These are phyloP conservation scores for Phytophthora megakarya DNA, from an alignment of 352 stramenopile species.

Conservation along the genomic window DNA sequence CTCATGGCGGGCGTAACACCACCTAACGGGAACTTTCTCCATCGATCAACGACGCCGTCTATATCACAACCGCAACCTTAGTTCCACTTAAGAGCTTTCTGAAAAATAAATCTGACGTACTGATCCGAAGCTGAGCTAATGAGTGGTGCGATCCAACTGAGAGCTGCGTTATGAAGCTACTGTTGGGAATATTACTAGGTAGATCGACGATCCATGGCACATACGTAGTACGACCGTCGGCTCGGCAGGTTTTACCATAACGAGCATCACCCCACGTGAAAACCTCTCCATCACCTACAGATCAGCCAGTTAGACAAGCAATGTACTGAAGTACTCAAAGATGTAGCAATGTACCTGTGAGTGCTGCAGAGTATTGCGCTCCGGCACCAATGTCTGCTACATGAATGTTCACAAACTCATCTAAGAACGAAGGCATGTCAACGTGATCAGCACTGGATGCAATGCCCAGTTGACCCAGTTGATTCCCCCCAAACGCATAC, in stretches of 20 bases:
- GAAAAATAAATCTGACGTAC: constrained; percentile 22
- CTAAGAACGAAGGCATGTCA: constrained; percentile 64
- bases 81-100: too few relatives aligned
- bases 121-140: constrained; percentile 57
- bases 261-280: constrained; percentile 71
- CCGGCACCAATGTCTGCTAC: constrained; percentile 60
- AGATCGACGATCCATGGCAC: constrained; percentile 63
- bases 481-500: constrained; percentile 78
- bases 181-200: constrained; percentile 13
- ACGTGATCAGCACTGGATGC: constrained; percentile 35
- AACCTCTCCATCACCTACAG: constrained; percentile 57
- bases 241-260: constrained; percentile 51
- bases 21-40: constrained; percentile 63
- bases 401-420: constrained; percentile 51
- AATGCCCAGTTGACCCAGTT: constrained; percentile 66
- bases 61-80: too few relatives aligned
- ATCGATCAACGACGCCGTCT: constrained; percentile 61
- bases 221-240: constrained; percentile 54
- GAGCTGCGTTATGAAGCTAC: constrained; percentile 59
- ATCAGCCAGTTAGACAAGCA: neutral
- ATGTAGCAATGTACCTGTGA: constrained; percentile 38
- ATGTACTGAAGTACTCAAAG: neutral
- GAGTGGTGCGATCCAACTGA: constrained; percentile 60
- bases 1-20: constrained; percentile 27
- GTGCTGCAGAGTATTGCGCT: constrained; percentile 52